These are phyloP conservation scores for Cercophora samala DNA, from an alignment of 495 filamentous ascomycete genomes.

Conservation along the genomic window DNA sequence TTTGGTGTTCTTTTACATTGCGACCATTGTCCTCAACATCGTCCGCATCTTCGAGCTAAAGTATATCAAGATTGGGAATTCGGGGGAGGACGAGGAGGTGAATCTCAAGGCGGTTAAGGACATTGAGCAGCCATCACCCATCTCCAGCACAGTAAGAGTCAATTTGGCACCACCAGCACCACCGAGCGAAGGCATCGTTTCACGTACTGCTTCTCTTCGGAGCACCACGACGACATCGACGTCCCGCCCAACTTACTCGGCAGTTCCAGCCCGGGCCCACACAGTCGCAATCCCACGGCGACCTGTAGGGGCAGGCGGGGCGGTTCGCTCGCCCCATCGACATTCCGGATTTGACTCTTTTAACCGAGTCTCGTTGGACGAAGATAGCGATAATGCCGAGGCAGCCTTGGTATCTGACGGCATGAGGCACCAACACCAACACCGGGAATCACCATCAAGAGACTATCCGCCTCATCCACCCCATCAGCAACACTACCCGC, in stretches of 20 bases:
- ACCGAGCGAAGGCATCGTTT: conserved; percentile 35
- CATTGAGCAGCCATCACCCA: conserved; percentile 8
- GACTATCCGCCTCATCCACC: neutral
- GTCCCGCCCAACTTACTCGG: neutral
- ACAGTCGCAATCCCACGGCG: conserved; percentile 14
- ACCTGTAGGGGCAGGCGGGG: conserved; percentile 7
- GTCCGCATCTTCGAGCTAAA: conserved; percentile 34
- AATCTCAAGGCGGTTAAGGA: conserved; percentile 24
- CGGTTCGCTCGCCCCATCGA: neutral
- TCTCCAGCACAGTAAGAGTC: conserved; percentile 2
- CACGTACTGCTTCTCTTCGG: conserved; percentile 33
- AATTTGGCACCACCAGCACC: conserved; percentile 14
- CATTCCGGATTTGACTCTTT: neutral
- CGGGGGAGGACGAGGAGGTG: conserved; percentile 29
- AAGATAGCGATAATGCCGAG: conserved; percentile 23
- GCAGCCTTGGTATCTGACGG: conserved; percentile 30
- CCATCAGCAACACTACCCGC: neutral
- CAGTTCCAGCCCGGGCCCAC: conserved; percentile 1
- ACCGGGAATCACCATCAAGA: neutral
- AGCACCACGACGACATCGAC: conserved; percentile 29
- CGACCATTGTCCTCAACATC: conserved; percentile 31
- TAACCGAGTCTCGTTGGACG: conserved; percentile 21
- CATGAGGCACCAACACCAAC: conserved; percentile 23
- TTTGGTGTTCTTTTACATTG: conserved; percentile 41
- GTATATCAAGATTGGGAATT: conserved; percentile 27